These are phyloP conservation scores for Thraustochytrium striatum DNA, from an alignment of 352 stramenopile species.

Conservation along the genomic window DNA sequence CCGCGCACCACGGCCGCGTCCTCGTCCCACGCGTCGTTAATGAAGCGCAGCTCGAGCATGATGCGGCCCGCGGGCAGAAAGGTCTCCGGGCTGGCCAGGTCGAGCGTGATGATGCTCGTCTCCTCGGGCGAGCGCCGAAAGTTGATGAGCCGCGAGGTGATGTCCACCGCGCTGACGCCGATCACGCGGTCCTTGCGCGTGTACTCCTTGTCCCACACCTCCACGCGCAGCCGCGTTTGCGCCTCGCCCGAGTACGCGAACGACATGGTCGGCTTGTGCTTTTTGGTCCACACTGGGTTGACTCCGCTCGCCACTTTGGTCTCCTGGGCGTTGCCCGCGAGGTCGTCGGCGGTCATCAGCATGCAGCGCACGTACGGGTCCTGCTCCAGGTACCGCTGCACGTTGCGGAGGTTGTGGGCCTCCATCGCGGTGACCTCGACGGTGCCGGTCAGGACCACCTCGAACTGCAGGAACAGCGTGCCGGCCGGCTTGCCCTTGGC, in stretches of 20 bases:
- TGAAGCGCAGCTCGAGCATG: not conserved
- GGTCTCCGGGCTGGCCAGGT: slow-evolving; percentile 2
- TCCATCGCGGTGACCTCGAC: slow-evolving; percentile 14
- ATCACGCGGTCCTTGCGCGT: slow-evolving; percentile 12
- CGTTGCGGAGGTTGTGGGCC: slow-evolving; percentile 12
- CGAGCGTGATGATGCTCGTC: not conserved
- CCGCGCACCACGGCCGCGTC: slow-evolving; percentile 3
- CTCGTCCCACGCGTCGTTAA: slow-evolving; percentile 33
- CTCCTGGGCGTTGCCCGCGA: not conserved
- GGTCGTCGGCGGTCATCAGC: not conserved
- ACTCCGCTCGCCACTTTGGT: slow-evolving; percentile 25
- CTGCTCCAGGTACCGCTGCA: slow-evolving; percentile 13
- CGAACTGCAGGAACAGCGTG: slow-evolving; percentile 16
- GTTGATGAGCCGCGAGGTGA: not conserved
- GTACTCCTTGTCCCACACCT: slow-evolving; percentile 16
- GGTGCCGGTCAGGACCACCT: slow-evolving; percentile 24
- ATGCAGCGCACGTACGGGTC: slow-evolving; percentile 29
- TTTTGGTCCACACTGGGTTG: slow-evolving; percentile 29
- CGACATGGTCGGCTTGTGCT: slow-evolving; percentile 4
- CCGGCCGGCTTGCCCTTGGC: slow-evolving; percentile 10
- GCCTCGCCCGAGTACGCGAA: slow-evolving; percentile 29
- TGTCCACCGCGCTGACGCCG: slow-evolving; percentile 2
- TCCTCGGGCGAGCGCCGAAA: not conserved
- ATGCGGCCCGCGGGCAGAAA: slow-evolving; percentile 18
- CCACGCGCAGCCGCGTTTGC: not conserved